Percentiles rank a stretch among this genome's conserved stretches.
Conservation (phyloP, 169 alveolate species). For the Cryptosporidium sp. region DNA sequence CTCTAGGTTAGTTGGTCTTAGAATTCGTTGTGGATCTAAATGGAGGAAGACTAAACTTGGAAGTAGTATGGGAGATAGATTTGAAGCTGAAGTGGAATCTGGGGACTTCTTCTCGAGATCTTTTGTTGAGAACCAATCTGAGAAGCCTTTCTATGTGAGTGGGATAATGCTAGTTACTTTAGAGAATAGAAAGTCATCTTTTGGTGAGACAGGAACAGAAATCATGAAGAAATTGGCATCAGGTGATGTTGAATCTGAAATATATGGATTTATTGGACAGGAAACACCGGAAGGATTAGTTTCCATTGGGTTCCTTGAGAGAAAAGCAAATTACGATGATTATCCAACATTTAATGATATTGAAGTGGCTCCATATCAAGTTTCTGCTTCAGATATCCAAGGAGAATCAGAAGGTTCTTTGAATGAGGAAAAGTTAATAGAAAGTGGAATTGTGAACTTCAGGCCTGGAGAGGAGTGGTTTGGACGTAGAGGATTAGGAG, state of each 20-base stretch:
- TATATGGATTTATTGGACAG: conserved; percentile 74
- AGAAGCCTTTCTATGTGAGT: conserved; percentile 69
- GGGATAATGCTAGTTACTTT: conserved; percentile 36
- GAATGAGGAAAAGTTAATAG: conserved; percentile 24
- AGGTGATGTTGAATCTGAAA: conserved; percentile 59
- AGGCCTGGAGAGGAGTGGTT: conserved; percentile 76
- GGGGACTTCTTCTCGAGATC: conserved; percentile 67
- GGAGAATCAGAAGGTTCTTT: neutral
- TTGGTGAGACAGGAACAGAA: conserved; percentile 57
- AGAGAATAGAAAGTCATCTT: conserved; percentile 37
- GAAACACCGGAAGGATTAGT: conserved; percentile 72
- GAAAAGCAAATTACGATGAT: conserved; percentile 27
- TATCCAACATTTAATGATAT: conserved; percentile 31
- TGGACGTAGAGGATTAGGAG: conserved; percentile 34
- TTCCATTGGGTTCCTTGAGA: conserved; percentile 55
- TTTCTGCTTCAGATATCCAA: conserved; percentile 34
- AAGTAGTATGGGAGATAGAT: conserved; percentile 71
- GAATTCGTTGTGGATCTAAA: conserved; percentile 61
- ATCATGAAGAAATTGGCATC: conserved; percentile 69
- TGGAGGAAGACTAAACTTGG: conserved; percentile 71
- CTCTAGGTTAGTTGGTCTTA: conserved; percentile 53
- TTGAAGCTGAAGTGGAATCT: conserved; percentile 53
- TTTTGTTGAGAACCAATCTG: conserved; percentile 40
- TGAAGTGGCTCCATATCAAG: conserved; percentile 40
- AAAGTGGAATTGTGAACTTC: conserved; percentile 43